A percentile compares a stretch with the other conserved stretches of the same genome.
Conservation (phyloP, 1,139 yeast genomes). For the Saccharomyces hybrid region DNA sequence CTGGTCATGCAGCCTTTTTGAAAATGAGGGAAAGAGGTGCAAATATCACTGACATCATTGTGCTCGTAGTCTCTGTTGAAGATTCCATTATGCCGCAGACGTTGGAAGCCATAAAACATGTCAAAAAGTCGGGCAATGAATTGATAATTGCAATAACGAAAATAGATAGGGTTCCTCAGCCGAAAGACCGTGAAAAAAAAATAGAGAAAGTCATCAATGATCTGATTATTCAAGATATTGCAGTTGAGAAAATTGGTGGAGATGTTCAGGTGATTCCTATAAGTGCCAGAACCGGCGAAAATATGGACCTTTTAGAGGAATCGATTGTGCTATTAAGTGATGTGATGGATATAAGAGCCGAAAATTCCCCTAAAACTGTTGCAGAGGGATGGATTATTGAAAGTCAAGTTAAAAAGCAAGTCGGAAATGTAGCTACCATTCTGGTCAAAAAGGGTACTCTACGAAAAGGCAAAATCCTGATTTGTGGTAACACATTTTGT, state of each 20-base stretch:
- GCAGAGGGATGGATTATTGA: constrained; percentile 91
- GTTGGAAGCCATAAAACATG: constrained; percentile 89
- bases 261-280: constrained; percentile 86
- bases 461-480: constrained; percentile 59
- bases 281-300: constrained; percentile 77
- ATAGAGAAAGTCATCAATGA: constrained; percentile 60
- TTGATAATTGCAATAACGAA: constrained; percentile 88
- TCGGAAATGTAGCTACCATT: constrained; percentile 83
- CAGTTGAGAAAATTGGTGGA: constrained; percentile 91
- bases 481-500: constrained; percentile 83
- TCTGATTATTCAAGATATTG: constrained; percentile 68
- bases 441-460: constrained; percentile 74
- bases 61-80: constrained; percentile 92
- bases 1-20: constrained; percentile 96
- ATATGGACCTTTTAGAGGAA: constrained; percentile 85
- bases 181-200: constrained; percentile 37
- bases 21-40: constrained; percentile 98
- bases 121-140: constrained; percentile 69
- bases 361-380: constrained; percentile 41
- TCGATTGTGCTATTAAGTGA: constrained; percentile 83
- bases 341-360: constrained; percentile 68
- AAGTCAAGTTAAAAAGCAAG: constrained; percentile 71
- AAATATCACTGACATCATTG: constrained; percentile 81
- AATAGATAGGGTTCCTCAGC: constrained; percentile 73
- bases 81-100: constrained; percentile 99